These are phyloP conservation scores for Diaporthe sp. DNA, from an alignment of 2,329 filamentous ascomycete species.

Conservation along the genomic window DNA sequence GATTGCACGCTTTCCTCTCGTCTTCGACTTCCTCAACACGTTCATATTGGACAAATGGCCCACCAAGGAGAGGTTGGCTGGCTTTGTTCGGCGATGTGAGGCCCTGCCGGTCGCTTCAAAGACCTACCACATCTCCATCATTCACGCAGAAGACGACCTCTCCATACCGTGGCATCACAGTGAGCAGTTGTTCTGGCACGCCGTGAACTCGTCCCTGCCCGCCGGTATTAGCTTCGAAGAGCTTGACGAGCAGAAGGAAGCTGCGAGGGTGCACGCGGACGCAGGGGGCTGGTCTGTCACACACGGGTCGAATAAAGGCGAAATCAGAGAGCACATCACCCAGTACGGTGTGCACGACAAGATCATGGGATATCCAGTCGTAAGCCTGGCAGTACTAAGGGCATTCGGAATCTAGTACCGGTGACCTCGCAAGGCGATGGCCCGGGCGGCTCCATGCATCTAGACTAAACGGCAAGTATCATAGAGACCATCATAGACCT, in stretches of 20 bases:
- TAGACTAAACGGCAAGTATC: neutral
- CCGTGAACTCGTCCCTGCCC: conserved; percentile 62
- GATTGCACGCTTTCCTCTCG: conserved; percentile 62
- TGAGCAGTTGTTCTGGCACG: conserved; percentile 66
- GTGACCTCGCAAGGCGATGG: neutral
- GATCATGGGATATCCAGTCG: conserved; percentile 70
- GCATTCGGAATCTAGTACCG: conserved; percentile 53
- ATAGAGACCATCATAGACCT: too few relatives aligned
- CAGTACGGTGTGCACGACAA: conserved; percentile 70
- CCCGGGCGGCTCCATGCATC: neutral
- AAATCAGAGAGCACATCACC: conserved; percentile 67
- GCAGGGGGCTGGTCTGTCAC: conserved; percentile 65
- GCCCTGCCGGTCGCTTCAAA: conserved; percentile 50
- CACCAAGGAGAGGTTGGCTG: conserved; percentile 58
- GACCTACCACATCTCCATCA: conserved; percentile 48
- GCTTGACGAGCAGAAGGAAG: conserved; percentile 59
- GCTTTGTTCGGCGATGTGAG: conserved; percentile 51
- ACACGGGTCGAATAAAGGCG: conserved; percentile 60
- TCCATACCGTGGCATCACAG: conserved; percentile 66
- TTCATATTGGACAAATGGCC: conserved; percentile 54
- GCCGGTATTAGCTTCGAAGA: conserved; percentile 57
- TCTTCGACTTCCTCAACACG: conserved; percentile 61
- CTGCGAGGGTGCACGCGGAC: conserved; percentile 56
- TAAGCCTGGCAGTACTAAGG: conserved; percentile 64
- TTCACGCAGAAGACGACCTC: conserved; percentile 67